Conservation (phyloP, 495 filamentous ascomycete species). For the Annulohypoxylon maeteangense region DNA sequence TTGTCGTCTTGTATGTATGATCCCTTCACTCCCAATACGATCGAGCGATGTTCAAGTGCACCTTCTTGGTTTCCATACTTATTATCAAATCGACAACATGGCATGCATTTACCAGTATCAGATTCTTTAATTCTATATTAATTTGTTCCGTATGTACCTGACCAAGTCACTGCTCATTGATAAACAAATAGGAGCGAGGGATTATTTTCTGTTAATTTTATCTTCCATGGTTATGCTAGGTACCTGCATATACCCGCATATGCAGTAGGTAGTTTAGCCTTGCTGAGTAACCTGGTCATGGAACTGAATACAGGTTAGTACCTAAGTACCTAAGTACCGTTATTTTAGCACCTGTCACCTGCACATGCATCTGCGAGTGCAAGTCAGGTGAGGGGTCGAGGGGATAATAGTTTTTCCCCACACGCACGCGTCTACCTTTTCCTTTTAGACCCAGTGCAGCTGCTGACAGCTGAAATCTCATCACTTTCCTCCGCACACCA, state of each 20-base stretch:
- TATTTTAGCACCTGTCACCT: background rate
- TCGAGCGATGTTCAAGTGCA: background rate
- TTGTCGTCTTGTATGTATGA: background rate
- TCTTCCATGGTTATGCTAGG: background rate
- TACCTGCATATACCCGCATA: constrained; percentile 11
- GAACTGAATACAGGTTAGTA: background rate
- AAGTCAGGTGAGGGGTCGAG: background rate
- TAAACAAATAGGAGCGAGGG: background rate
- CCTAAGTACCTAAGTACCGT: background rate
- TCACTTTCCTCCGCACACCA: constrained; percentile 25
- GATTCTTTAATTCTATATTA: background rate
- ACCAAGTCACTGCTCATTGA: background rate
- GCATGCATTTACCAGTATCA: background rate
- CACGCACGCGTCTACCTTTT: background rate
- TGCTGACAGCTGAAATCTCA: constrained; percentile 44
- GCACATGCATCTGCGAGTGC: background rate
- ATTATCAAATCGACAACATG: background rate
- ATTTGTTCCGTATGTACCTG: background rate
- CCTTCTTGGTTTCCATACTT: background rate
- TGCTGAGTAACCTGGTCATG: background rate
- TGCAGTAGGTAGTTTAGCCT: background rate
- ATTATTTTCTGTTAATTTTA: background rate
- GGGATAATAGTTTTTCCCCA: background rate
- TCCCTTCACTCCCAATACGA: background rate
- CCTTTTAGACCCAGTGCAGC: constrained; percentile 15